phyloP scores from a whole-genome alignment of 2,329 filamentous ascomycete species.

The Talaromyces sp. region DNA sequence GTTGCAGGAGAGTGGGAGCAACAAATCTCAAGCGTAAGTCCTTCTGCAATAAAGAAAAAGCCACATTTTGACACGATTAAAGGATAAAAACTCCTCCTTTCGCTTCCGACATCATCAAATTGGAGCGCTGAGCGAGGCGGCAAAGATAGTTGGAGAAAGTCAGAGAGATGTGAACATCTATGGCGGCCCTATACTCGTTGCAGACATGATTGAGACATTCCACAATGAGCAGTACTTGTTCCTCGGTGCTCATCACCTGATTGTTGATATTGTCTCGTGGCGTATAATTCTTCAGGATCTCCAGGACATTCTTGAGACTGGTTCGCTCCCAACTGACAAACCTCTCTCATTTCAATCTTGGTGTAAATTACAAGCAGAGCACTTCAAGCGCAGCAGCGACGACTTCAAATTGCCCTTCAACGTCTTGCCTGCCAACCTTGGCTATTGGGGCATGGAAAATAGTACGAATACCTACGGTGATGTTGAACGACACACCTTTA shows the following conservation, averaged over 20 bases:
- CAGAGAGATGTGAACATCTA: constrained; percentile 25
- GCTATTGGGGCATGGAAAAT: constrained; percentile 38
- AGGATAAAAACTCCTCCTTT: constrained; percentile 26
- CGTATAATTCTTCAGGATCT: constrained; percentile 37
- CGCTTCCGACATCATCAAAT: constrained; percentile 20
- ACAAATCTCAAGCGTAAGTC: constrained; percentile 12
- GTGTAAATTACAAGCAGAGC: constrained; percentile 33
- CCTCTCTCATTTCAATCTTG: constrained; percentile 40
- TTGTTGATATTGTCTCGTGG: constrained; percentile 34
- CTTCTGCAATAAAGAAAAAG: no score
- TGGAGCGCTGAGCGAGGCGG: constrained; percentile 22
- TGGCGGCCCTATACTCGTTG: constrained; percentile 36
- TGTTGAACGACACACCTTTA: constrained; percentile 34
- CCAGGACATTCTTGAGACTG: constrained; percentile 33
- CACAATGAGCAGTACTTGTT: constrained; percentile 23
- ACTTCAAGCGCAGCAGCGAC: constrained; percentile 23
- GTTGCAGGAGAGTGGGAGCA: constrained; percentile 21
- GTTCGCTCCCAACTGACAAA: constrained; percentile 32
- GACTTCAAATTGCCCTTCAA: constrained; percentile 26
- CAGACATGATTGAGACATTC: constrained; percentile 37
- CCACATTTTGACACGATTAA: constrained; percentile 17
- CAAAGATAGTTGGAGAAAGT: constrained; percentile 23
- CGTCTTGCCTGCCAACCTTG: constrained; percentile 30
- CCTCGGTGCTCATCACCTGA: constrained; percentile 29
- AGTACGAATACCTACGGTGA: constrained; percentile 34